Evolutionary conservation across 352 stramenopile species (phyloP).

Genomic region (Phytophthora multivora): DNA sequence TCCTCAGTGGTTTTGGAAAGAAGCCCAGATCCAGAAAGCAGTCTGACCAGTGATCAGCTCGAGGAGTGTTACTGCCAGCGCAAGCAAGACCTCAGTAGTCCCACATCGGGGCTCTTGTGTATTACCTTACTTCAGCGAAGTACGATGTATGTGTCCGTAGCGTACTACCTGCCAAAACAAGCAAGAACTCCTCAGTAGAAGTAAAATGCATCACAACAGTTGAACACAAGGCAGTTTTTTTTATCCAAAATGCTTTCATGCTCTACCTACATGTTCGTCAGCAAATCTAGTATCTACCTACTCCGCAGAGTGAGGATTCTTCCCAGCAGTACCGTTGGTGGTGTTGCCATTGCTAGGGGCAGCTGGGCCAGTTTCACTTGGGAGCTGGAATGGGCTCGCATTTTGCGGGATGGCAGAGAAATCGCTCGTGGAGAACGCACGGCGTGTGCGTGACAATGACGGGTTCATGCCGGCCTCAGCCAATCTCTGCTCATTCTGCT

Average conservation of each 20-base stretch:
- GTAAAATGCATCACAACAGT: background rate
- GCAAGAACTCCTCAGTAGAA: constrained; percentile 7
- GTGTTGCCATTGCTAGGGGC: constrained; percentile 15
- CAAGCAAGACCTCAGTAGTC: background rate
- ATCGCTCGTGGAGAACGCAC: constrained; percentile 67
- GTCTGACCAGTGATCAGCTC: constrained; percentile 29
- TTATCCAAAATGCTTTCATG: constrained; percentile 20
- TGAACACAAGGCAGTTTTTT: constrained; percentile 14
- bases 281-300: constrained; percentile 27
- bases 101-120: constrained; percentile 7
- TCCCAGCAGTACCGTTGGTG: constrained; percentile 11
- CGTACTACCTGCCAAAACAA: constrained; percentile 16
- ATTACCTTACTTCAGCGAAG: constrained; percentile 40
- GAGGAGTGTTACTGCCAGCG: background rate
- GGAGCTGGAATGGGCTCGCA: constrained; percentile 18
- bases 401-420: constrained; percentile 46
- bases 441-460: constrained; percentile 57
- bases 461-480: constrained; percentile 33
- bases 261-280: constrained; percentile 23
- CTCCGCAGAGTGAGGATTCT: constrained; percentile 10
- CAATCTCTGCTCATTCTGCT: constrained; percentile 36
- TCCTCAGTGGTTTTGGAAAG: constrained; percentile 70
- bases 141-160: constrained; percentile 31
- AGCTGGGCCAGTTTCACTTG: constrained; percentile 10
- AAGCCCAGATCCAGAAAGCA: constrained; percentile 52